Evolutionary conservation across 2,329 filamentous ascomycete species (phyloP), one percentile per base, ranked within the genome.

Genomic region (Fusarium concolor): DNA sequence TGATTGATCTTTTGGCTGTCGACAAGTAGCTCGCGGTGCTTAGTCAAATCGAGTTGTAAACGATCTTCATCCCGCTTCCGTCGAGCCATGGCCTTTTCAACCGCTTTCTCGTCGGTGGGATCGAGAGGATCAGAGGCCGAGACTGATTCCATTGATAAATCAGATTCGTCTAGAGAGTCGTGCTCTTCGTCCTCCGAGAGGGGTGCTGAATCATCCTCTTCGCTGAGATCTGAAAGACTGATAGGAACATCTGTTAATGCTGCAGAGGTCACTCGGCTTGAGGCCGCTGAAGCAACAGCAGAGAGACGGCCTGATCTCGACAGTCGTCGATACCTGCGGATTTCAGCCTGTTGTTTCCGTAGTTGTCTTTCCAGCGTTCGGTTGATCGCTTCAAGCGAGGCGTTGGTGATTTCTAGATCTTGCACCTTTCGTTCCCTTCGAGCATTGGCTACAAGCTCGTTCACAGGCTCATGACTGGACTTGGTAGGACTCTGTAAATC

Each of bases 1-100:
- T 96, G 92, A 76, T 97, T 98, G 84, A 98, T 94, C 81, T 94
- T 96, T 75, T 97, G 94, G 70, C 92, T 96, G 76, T 97, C 94
- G 38, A 94, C 83, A 10, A 99, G 86, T 2, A 98, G 83, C 74
- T 97, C 91, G 70, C 94, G 92, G 77, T 99, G 96, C 76, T 94
- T 95, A 5, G 90, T 87, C 1, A 99, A 85, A 78, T 99, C 96
- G 6, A 94, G 85, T 71, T 91, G 88, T n/a, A 98, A 83, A 29
- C 93, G 88, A 70, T 90, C 90, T 76, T 97, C 93, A 68, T 98
- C 95, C 53, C 87, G 87, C 47, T 88, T 86, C n/a, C 89, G 86
- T 64, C 92, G 83, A 2, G 65, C 65, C 10, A 67, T 61, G 17
- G 72, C 60, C 39, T 74, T 79, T 18, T 69, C 73, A 26, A 70